Evolutionary conservation across 257 asterid genomes (phyloP), one percentile per base, ranked within the genome.

Genomic region (Scutellaria minor): DNA sequence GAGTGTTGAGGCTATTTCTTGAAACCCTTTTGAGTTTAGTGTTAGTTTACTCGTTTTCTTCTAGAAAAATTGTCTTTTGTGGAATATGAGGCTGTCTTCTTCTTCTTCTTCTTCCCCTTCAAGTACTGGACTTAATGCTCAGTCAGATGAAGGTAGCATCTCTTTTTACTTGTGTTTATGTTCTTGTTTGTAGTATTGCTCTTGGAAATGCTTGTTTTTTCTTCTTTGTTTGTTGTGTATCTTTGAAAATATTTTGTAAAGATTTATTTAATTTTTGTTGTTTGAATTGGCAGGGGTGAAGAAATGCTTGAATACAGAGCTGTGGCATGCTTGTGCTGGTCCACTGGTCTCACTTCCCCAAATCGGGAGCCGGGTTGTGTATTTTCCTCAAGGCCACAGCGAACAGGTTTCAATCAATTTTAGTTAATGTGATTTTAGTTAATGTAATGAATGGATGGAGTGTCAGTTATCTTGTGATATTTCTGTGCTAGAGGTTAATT

Each of bases 301-400:
- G 84, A 90, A 90, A 82, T 88, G 96, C 92, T 84, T 92, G 88
- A 92, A 92, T 79, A 88, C 98, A 14, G 97, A 92, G 91, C 88
- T 93, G 41, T 93, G 98, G 98, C 98, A 93, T 73, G 98, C 97
- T 0, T 93, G 98, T 64, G 98, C 98, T 6, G 98, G 98, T 44
- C 98, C 98, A 4, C 78, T 93, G 66, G 96, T 93, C 64, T 90
- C 98, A 2, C 95, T 93, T 65, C 98, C 98, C 3, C 90, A 84
- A 58, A 72, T 90, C 8, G 97, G 97, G 66, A 89, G 98, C 77
- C 85, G 98, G 18, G 96, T 92, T 6, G 95, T 89, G 75, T 91
- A 91, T 79, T 91, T 91, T 64, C 96, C 96, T 63, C 98, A 92
- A 81, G 98, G 98, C 68, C 98, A 92, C 42, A 92, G 97, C 66